These are phyloP conservation scores for Meyerozyma elateridarum DNA, from an alignment of 1,139 yeast genomes.

Conservation along the genomic window DNA sequence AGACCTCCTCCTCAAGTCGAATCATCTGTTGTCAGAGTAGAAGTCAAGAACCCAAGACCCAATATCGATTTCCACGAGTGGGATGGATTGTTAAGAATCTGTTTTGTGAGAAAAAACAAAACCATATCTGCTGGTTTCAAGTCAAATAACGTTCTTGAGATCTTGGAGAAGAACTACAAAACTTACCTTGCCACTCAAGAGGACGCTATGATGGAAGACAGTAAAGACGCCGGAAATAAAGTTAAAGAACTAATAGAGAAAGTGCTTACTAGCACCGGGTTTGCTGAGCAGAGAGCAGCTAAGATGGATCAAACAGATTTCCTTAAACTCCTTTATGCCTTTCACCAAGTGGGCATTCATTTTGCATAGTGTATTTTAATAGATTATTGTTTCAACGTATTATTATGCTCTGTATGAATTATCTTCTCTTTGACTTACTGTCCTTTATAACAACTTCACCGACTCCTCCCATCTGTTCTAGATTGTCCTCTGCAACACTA, in stretches of 20 bases:
- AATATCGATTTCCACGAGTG: conserved; percentile 89
- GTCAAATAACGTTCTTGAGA: conserved; percentile 73
- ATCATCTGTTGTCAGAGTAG: conserved; percentile 91
- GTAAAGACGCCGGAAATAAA: conserved; percentile 34
- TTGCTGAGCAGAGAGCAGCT: conserved; percentile 83
- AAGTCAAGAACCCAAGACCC: conserved; percentile 88
- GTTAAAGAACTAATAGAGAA: conserved; percentile 57
- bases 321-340: conserved; percentile 78
- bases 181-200: conserved; percentile 65
- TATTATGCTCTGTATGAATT: conserved; percentile 7
- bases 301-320: conserved; percentile 95
- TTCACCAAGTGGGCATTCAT: conserved; percentile 96
- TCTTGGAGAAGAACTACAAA: conserved; percentile 83
- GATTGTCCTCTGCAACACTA: conserved; percentile 78
- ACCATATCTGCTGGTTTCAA: conserved; percentile 93
- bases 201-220: conserved; percentile 51
- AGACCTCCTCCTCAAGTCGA: conserved; percentile 99
- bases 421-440: conserved; percentile 44
- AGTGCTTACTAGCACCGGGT: conserved; percentile 74
- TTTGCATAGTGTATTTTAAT: conserved; percentile 54
- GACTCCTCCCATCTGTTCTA: conserved; percentile 89
- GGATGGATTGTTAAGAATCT: conserved; percentile 91
- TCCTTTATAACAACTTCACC: conserved; percentile 87
- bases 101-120: conserved; percentile 89
- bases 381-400: conserved; percentile 2